Evolutionary conservation across 2,329 filamentous ascomycete species (phyloP).

Genomic region (Onygenales sp.): DNA sequence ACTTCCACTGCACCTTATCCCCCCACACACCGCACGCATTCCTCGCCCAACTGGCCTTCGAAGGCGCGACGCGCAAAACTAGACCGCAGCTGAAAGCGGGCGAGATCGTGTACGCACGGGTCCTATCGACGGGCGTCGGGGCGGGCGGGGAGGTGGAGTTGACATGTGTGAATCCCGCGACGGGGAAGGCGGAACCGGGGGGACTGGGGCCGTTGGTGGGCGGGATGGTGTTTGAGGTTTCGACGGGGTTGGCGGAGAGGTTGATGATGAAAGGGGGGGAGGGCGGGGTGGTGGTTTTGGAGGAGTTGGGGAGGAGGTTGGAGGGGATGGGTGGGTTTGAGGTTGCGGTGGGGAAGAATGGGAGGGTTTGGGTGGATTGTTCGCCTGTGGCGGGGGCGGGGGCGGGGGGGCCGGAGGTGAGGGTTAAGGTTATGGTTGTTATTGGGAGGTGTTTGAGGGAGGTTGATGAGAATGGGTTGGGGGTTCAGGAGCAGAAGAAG

Average conservation of each 20-base stretch:
- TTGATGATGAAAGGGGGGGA: slow-evolving; percentile 49
- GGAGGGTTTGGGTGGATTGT: slow-evolving; percentile 83
- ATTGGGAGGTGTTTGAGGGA: slow-evolving; percentile 71
- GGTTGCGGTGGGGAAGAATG: slow-evolving; percentile 87
- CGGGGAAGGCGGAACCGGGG: slow-evolving; percentile 78
- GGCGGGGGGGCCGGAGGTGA: slow-evolving; percentile 45
- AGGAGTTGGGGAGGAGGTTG: slow-evolving; percentile 71
- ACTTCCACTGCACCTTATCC: slow-evolving; percentile 70
- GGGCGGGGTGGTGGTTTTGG: slow-evolving; percentile 58
- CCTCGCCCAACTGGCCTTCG: slow-evolving; percentile 84
- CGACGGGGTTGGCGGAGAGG: slow-evolving; percentile 69
- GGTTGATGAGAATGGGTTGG: slow-evolving; percentile 55
- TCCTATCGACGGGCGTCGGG: slow-evolving; percentile 66
- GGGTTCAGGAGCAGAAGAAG: slow-evolving; percentile 36
- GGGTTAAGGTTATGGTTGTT: slow-evolving; percentile 58
- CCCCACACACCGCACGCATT: slow-evolving; percentile 53
- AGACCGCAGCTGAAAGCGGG: slow-evolving; percentile 66
- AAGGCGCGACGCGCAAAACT: slow-evolving; percentile 85
- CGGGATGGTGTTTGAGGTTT: slow-evolving; percentile 79
- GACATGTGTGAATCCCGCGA: slow-evolving; percentile 76
- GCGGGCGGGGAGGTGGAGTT: slow-evolving; percentile 75
- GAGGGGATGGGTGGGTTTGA: slow-evolving; percentile 59
- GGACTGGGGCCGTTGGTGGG: slow-evolving; percentile 74
- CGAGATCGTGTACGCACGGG: slow-evolving; percentile 79
- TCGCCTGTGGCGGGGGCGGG: slow-evolving; percentile 17